A percentile compares a stretch with the other conserved stretches of the same genome.
Evolutionary conservation across 345 rosid genomes (phyloP).

Genomic region (Lepidium didymum): DNA sequence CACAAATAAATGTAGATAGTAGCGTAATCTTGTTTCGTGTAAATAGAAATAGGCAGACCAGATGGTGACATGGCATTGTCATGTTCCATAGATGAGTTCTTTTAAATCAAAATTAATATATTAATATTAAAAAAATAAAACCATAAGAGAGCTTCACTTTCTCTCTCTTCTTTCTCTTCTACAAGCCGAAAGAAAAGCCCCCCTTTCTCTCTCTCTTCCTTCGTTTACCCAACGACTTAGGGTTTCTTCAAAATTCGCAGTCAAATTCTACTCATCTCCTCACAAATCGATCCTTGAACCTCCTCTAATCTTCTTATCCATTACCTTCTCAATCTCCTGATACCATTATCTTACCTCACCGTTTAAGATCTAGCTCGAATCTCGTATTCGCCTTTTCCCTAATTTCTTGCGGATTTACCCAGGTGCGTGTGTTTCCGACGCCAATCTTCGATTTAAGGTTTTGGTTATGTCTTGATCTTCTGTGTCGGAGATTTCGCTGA

Average conservation of each 20-base stretch:
- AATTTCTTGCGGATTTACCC: slow-evolving; percentile 11
- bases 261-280: slow-evolving; percentile 35
- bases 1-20: background rate
- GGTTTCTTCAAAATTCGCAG: slow-evolving; percentile 53
- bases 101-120: background rate
- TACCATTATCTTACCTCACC: slow-evolving; percentile 33
- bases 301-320: slow-evolving; percentile 15
- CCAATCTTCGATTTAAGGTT: slow-evolving; percentile 19
- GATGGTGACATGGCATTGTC: slow-evolving; percentile 47
- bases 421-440: slow-evolving; percentile 22
- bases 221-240: slow-evolving; percentile 27
- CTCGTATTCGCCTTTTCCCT: slow-evolving; percentile 10
- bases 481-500: slow-evolving; percentile 12
- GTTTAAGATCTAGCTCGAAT: slow-evolving; percentile 35
- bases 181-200: slow-evolving; percentile 37
- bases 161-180: slow-evolving; percentile 25
- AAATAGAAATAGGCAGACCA: slow-evolving; percentile 21
- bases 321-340: slow-evolving; percentile 28
- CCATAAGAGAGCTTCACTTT: slow-evolving; percentile 31
- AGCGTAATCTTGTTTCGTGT: slow-evolving; percentile 14
- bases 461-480: slow-evolving; percentile 9
- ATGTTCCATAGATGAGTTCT: slow-evolving; percentile 28
- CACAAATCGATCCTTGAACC: slow-evolving; percentile 30
- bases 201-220: slow-evolving; percentile 22
- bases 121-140: slow-evolving; percentile 19